Conservation (phyloP, 2,329 filamentous ascomycete genomes). For the Talaromyces sp. region DNA sequence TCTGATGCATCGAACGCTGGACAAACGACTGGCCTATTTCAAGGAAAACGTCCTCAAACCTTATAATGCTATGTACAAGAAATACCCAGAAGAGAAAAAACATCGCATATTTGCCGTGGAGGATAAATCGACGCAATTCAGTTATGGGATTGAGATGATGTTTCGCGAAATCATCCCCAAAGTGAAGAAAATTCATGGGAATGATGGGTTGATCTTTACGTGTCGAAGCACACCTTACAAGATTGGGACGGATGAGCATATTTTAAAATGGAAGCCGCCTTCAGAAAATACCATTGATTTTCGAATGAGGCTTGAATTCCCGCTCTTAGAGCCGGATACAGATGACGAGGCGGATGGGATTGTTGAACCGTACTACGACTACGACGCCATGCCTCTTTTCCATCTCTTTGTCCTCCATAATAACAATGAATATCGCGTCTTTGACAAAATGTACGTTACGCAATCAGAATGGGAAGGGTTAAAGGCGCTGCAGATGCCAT, state of each 20-base stretch:
- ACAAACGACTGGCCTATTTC: constrained; percentile 87
- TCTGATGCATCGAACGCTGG: constrained; percentile 73
- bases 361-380: constrained; percentile 66
- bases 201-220: constrained; percentile 97
- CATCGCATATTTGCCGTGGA: constrained; percentile 77
- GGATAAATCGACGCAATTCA: constrained; percentile 84
- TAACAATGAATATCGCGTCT: constrained; percentile 61
- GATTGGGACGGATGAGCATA: constrained; percentile 86
- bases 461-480: constrained; percentile 78
- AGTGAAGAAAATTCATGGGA: constrained; percentile 72
- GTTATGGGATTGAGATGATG: constrained; percentile 88
- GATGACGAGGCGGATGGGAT: constrained; percentile 65
- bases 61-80: constrained; percentile 69
- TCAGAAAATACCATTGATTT: constrained; percentile 96
- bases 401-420: constrained; percentile 69
- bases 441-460: constrained; percentile 65
- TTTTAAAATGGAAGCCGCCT: constrained; percentile 96
- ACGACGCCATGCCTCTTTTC: constrained; percentile 71
- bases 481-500: constrained; percentile 67
- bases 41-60: constrained; percentile 73
- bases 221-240: constrained; percentile 82
- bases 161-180: constrained; percentile 80
- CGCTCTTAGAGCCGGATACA: constrained; percentile 63
- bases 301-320: constrained; percentile 73
- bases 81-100: constrained; percentile 66